Conservation (phyloP, 352 stramenopile species). For the Halophytophthora batemanensis region DNA sequence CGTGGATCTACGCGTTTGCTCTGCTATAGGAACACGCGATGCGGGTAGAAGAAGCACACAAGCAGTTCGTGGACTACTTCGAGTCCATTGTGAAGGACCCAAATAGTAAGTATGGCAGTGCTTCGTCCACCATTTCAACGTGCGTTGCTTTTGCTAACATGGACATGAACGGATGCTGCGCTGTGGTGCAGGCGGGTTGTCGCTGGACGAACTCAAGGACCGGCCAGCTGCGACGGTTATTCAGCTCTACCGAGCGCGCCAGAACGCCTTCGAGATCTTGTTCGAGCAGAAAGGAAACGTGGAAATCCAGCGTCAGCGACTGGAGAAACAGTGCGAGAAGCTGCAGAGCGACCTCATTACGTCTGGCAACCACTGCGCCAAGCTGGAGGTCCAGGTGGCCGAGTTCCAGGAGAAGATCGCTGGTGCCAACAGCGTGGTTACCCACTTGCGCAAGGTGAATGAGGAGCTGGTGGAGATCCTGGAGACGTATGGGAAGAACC, state of each 20-base stretch:
- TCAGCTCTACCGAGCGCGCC: constrained; percentile 49
- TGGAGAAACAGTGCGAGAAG: constrained; percentile 51
- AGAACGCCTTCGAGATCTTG: constrained; percentile 60
- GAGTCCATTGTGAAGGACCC: constrained; percentile 41
- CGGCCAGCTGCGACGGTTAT: constrained; percentile 46
- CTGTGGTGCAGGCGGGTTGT: constrained; percentile 26
- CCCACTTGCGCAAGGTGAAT: constrained; percentile 52
- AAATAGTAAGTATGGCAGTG: constrained; percentile 26
- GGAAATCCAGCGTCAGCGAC: constrained; percentile 42
- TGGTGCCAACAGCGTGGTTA: constrained; percentile 31
- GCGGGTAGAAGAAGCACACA: constrained; percentile 39
- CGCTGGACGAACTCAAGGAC: constrained; percentile 37
- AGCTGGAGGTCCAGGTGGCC: constrained; percentile 41
- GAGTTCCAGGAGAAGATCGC: constrained; percentile 45
- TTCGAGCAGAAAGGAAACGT: constrained; percentile 52
- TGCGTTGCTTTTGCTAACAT: constrained; percentile 4
- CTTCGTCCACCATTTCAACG: constrained; percentile 2
- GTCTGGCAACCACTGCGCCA: constrained; percentile 39
- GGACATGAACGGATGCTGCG: background rate
- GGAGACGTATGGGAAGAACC: constrained; percentile 55
- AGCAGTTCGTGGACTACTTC: constrained; percentile 48
- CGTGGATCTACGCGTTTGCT: constrained; percentile 4
- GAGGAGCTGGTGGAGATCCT: constrained; percentile 61
- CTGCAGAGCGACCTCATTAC: constrained; percentile 47
- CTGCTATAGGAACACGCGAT: constrained; percentile 33